Evolutionary conservation across 1,139 yeast species (phyloP), one percentile per base, ranked within the genome.

Genomic region (Suhomyces guaymorum): DNA sequence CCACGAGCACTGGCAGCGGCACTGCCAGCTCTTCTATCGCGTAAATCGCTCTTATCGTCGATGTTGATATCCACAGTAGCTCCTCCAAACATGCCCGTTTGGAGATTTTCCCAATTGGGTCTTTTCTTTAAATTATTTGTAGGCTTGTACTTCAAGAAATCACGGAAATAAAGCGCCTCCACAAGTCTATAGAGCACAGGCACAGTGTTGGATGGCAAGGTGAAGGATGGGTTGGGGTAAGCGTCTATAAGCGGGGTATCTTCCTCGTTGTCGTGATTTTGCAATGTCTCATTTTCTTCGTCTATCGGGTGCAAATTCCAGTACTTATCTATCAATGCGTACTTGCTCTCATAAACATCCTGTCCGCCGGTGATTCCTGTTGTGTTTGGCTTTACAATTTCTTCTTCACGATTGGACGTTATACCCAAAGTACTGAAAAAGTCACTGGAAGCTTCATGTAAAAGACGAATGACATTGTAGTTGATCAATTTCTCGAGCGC

Each of bases 161-260:
- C 72, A 24, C 82, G 54, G 21, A 58, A 54, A 43, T 73, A 78
- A 20, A 78, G 64, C 9, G 80, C 56, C 48, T 78, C 77, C n/a
- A 77, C 64, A 12, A 78, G 39, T 35, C 83, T 55, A 4, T 66
- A 56, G 2, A 64, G 51, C 12, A 77, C 49, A 1, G 83, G 82
- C 1, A 78, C 77, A 7, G 72, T 66, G 25, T 63, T 73, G 2
- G 77, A 73, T 0, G 82, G 79, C 21, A 74, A 59, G 2, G 78
- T 65, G 45, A 75, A 76, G 26, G 76, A 72, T 1, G 80, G 77
- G 36, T 69, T 67, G 3, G 56, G 49, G 41, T 69, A 69, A 26
- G 61, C 59, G 9, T 50, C 49, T 33, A 53, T 46, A 38, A 52
- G 41, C 22, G 33, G 20, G 7, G 32, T 38, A 6, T 33, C 29